phyloP scores from a whole-genome alignment of 257 asterid genomes.

The Agastache rugosa region DNA sequence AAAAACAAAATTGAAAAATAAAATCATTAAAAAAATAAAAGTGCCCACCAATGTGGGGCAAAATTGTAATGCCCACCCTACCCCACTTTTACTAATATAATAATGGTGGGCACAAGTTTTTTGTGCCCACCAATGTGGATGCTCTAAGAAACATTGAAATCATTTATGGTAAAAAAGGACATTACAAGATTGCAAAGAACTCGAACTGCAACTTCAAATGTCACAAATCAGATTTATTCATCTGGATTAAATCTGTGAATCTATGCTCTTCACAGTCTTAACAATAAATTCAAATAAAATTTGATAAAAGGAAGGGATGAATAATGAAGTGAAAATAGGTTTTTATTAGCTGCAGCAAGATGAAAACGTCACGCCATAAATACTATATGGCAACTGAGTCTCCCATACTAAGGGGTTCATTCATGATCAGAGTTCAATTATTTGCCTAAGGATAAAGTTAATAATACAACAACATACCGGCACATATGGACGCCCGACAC shows the following conservation, averaged over 20 bases:
- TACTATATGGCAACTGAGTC: constrained; percentile 19
- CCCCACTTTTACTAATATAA: no score
- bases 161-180: no score
- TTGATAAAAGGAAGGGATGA: background rate
- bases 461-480: constrained; percentile 17
- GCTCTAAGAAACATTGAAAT: no score
- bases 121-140: no score
- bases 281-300: background rate
- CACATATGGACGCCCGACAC: background rate
- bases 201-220: background rate
- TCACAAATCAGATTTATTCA: background rate
- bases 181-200: background rate
- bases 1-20: no score
- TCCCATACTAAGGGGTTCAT: constrained; percentile 35
- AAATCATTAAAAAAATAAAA: no score
- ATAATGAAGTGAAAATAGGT: constrained; percentile 8
- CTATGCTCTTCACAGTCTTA: background rate
- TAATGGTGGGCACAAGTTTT: no score
- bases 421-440: constrained; percentile 37
- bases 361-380: background rate
- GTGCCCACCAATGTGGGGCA: no score
- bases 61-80: no score
- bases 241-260: background rate
- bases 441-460: constrained; percentile 3
- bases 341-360: constrained; percentile 7